Evolutionary conservation across 208 protist genomes (phyloP), one percentile per base, ranked within the genome.

Genomic region (Paratrypanosoma confusum): DNA sequence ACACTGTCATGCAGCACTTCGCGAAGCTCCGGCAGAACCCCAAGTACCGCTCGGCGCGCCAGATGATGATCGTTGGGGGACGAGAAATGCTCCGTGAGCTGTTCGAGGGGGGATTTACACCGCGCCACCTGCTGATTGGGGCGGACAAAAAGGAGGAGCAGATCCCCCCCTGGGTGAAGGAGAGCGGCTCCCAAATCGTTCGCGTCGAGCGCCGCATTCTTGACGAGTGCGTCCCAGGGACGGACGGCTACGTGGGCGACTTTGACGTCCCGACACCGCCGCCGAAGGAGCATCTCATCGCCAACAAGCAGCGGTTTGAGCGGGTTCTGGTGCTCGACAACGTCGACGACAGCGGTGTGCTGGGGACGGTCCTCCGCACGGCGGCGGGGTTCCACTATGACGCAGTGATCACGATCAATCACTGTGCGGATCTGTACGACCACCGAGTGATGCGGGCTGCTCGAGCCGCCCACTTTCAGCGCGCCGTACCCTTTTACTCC

Each of bases 371-470:
- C 11, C 50, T 93, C 21, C 65, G 85, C 33, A 81, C 81, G 11
- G 81, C 85, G 20, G 60, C 62, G 5, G 80, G 71, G 1, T 89
- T 89, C 53, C 74, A 86, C 29, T 93, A 93, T 55, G 85, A 93
- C 38, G 78, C 68, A 0, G 71, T 93, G 49, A 76, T 93, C 48
- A 42, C 71, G 11, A 84, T 71, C 0, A 90, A 90, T 39, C 77
- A 93, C 69, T 93, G 81, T 42, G 77, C 73, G 1, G 85, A 93
- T 55, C 42, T 90, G 38, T 93, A 90, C 56, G 85, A 93, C 48
- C 67, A 90, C 54, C 78, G 85, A 18, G 80, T 89, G 24, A 42
- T 93, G 14, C 77, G 81, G 10, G 81, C 85, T 10, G 81, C 81
- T 7, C 67, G 85, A 21, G 85, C 81, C 1, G 85, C 71, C 0